phyloP scores from a whole-genome alignment of 352 stramenopile species.

The Phytophthora sp. region DNA sequence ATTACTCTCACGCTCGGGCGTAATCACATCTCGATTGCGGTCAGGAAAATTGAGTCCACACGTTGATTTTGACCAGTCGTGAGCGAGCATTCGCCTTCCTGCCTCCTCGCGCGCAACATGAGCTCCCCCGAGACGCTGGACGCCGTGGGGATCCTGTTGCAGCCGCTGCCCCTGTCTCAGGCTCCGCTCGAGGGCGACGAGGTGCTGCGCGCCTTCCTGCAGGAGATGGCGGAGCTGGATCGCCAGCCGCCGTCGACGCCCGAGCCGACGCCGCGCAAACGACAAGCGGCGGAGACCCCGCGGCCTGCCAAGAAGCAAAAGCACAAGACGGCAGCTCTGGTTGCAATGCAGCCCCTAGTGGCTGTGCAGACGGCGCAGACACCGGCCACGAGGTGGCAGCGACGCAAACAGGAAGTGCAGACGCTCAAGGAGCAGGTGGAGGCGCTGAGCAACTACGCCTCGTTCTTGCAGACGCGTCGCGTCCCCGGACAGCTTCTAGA shows the following conservation, averaged over 20 bases:
- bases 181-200: conserved; percentile 13
- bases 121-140: neutral
- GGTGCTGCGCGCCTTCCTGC: conserved; percentile 30
- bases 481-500: neutral
- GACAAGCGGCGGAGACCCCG: neutral
- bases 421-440: conserved; percentile 18
- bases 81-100: conserved; percentile 8
- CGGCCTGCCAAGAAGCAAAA: conserved; percentile 8
- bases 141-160: conserved; percentile 3
- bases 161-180: conserved; percentile 19
- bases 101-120: neutral
- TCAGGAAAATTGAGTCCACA: neutral
- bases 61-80: conserved; percentile 17
- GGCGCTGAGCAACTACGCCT: conserved; percentile 2
- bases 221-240: conserved; percentile 48
- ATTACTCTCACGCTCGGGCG: conserved; percentile 4
- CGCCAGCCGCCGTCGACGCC: conserved; percentile 18
- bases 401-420: conserved; percentile 26
- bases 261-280: conserved; percentile 3
- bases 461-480: conserved; percentile 6
- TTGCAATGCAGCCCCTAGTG: neutral
- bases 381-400: conserved; percentile 16
- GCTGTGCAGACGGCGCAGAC: neutral
- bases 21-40: conserved; percentile 8
- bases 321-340: neutral